Base-by-base conservation (phyloP, 1,284 basidiomycete genomes). In the Microbotryomycetes sp. region DNA sequence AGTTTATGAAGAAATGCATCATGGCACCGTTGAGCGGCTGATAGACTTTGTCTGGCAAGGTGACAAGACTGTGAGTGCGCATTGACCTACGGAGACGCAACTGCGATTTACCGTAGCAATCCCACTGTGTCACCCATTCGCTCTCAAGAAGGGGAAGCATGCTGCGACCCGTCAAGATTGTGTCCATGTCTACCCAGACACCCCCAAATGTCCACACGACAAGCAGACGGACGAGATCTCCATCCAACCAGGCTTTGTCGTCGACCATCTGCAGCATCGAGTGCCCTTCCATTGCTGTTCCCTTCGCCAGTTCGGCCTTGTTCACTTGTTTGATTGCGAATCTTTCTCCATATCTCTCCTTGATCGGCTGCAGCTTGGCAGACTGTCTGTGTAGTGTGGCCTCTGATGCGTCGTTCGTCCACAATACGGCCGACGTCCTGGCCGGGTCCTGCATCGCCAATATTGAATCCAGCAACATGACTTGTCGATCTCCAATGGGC, bases 171-270 rank as follows among this genome's bases (percentile, higher is more conserved):
- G 89, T 91, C 64, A 94, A 75, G 59, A 97, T 80, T 68, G 87
- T 87, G 76, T 96, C 92, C 89, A 96, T 94, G 74, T 97, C 91
- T 62, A 94, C 81, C 92, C 92, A 97, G 31, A 91, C 81, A 2
- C 92, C 92, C 5, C 91, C 91, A 71, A 83, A 85, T 65, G 83
- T 83, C 88, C 90, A 94, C n/a, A 94, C 77, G 46, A 91, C 82
- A 45, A 97, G 78, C 59, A 97, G 74, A 52, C 92, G 79, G 28
- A 94, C 80, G 45, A 93, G 80, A 75, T 94, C 92, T 0, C 91
- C 91, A 71, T 94, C 91, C n/a, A 93, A 79, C 91, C 91, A 94
- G 7, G 88, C 91, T 71, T 85, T 84, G 69, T 79, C 75, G 74
- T 96, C 91, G 54, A 61, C 57, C 63, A 80, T 75, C 24, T 76